Base-by-base conservation (phyloP, 805 yeast genomes). In the Schizosaccharomyces lindneri region DNA sequence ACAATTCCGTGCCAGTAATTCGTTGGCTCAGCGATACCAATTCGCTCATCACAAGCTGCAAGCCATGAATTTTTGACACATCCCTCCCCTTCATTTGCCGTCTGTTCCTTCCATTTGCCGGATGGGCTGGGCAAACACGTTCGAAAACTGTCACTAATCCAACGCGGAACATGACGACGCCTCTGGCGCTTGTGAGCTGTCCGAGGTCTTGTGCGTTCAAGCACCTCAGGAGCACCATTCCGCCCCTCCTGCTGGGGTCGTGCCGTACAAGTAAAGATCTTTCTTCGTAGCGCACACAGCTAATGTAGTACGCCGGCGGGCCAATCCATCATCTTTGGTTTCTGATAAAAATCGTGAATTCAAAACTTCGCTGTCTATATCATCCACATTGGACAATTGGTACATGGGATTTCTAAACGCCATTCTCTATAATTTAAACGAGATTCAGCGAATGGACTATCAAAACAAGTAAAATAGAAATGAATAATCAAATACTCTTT, bases 61-160 rank as follows among this genome's bases (percentile, higher is more conserved):
- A 19, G 19, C n/a, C 36, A n/a, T 15, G 27, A 19, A 46, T n/a
- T n/a, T n/a, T 24, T 46, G 21, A 24, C 21, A 29, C 27, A 7
- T 7, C 36, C 57, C n/a, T 51, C 57, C 57, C 27, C 36, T 51
- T 51, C 57, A 51, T 51, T 29, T 51, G 27, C 57, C 57, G 57
- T 29, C 57, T 51, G 57, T 51, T 51, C 57, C 57, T 51, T 51
- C 57, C 21, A 29, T 24, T 24, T 51, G 57, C 57, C 57, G 57
- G 57, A 51, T 21, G 57, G 36, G 31, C 27, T 51, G 32, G 57
- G 57, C 57, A 51, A 51, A 51, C 57, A 51, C 57, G 57, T 51
- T 51, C 57, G 57, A 51, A 51, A 51, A 51, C 57, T 51, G 57
- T 51, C 57, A 51, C 57, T 51, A 51, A 51, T 51, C 57, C 57